Conservation (phyloP, 2,329 filamentous ascomycete genomes). For the Cladosporium sp. region DNA sequence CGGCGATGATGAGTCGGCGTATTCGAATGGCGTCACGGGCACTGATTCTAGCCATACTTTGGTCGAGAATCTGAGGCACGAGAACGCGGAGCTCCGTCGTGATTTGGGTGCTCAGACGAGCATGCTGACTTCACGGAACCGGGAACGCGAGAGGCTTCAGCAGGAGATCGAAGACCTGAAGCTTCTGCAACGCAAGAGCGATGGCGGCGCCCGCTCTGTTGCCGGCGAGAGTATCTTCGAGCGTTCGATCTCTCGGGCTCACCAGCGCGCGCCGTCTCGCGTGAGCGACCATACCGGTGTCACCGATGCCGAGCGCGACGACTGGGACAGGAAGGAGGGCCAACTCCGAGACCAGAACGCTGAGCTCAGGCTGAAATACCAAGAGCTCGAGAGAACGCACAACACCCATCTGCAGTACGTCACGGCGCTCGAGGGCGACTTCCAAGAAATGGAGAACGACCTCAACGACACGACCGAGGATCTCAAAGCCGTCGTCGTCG, state of each 20-base stretch:
- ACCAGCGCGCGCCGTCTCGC: slow-evolving; percentile 65
- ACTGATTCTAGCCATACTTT: slow-evolving; percentile 32
- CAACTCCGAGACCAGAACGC: slow-evolving; percentile 81
- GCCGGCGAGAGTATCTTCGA: slow-evolving; percentile 87
- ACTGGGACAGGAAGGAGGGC: slow-evolving; percentile 76
- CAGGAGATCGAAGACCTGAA: slow-evolving; percentile 97
- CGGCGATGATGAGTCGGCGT: slow-evolving; percentile 34
- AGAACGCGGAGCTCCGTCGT: slow-evolving; percentile 84
- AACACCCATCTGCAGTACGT: slow-evolving; percentile 75
- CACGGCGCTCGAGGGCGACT: slow-evolving; percentile 62
- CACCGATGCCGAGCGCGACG: slow-evolving; percentile 77
- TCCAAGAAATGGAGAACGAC: slow-evolving; percentile 69
- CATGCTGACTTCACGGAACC: slow-evolving; percentile 92
- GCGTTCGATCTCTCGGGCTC: slow-evolving; percentile 79
- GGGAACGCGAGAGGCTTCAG: slow-evolving; percentile 89
- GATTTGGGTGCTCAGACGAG: slow-evolving; percentile 94
- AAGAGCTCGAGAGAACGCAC: slow-evolving; percentile 77
- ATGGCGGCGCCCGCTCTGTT: slow-evolving; percentile 46
- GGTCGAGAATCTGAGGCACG: slow-evolving; percentile 76
- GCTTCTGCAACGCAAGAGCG: slow-evolving; percentile 70
- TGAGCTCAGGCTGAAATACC: slow-evolving; percentile 78
- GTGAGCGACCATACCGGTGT: slow-evolving; percentile 61
- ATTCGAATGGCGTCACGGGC: slow-evolving; percentile 30
- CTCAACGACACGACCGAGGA: slow-evolving; percentile 74
- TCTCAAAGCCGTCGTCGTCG: slow-evolving; percentile 67